Evolutionary conservation across 1,139 yeast species (phyloP), one percentile per base, ranked within the genome.

Genomic region (Debaryomyces subglobosus): DNA sequence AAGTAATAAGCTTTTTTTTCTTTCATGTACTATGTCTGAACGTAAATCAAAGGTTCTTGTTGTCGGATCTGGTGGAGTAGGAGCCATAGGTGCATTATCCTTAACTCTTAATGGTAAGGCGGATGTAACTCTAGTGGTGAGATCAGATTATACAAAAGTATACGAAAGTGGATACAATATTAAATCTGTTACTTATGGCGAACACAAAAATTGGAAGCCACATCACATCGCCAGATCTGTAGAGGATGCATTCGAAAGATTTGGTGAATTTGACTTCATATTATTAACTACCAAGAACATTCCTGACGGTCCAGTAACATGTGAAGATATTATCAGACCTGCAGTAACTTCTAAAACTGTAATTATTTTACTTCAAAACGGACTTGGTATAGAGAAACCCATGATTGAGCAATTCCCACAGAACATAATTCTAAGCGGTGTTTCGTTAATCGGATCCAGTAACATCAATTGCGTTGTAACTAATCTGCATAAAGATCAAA

Each of bases 281-380:
- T 72, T 88, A 4, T 78, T 88, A 33, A 76, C 90, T 41, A 85
- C 90, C 40, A 89, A 89, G 61, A 86, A 85, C 57, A 74, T 86
- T 25, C 96, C 96, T 4, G 96, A 88, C 60, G 74, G 74, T 0
- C 54, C 63, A 5, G 67, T 82, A 2, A 72, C 76, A 47, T 74
- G 86, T 46, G 89, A 84, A 56, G 82, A 84, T 21, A 68, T 86
- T 41, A 76, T 86, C 49, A 72, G 64, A 24, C 82, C 86, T 1
- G 88, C 82, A 1, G 79, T 85, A 24, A 64, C 74, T 8, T 58
- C 69, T 4, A 65, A 69, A 25, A 77, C 89, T 4, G 73, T 79
- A 4, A 79, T 89, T 48, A 81, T 86, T 2, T 72, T 87, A 52
- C 63, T 86, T 44, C 94, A 88, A 65, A 88, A 88, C 59, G 96